phyloP scores from a whole-genome alignment of 1,139 yeast species.

The Yarrowia galli region DNA sequence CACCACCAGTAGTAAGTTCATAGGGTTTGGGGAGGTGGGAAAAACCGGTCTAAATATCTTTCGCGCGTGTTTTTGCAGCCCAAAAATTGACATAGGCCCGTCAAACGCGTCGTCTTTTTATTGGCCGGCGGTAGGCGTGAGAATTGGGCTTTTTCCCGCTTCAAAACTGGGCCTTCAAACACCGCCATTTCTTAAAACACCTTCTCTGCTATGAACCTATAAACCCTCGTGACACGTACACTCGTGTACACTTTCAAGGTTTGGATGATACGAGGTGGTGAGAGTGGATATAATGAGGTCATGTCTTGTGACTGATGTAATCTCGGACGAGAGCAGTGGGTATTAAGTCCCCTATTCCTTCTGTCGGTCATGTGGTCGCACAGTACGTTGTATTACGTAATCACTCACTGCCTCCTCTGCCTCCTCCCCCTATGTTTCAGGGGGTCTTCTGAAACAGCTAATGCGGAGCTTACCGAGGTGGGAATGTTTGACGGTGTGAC shows the following conservation, averaged over 20 bases:
- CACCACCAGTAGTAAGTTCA: not conserved
- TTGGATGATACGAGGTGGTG: not conserved
- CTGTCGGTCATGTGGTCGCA: too few species aligned
- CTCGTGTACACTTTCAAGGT: not conserved
- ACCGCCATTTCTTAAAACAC: too few species aligned
- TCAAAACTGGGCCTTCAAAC: not conserved
- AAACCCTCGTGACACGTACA: slow-evolving; percentile 26
- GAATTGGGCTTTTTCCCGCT: not conserved
- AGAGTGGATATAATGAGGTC: too few species aligned
- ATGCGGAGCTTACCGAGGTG: not conserved
- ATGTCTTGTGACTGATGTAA: too few species aligned
- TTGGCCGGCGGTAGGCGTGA: not conserved
- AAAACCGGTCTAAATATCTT: not conserved
- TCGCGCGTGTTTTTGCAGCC: not conserved
- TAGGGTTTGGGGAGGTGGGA: not conserved
- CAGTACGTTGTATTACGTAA: slow-evolving; percentile 14
- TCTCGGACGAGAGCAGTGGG: too few species aligned
- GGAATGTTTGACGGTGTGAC: not conserved
- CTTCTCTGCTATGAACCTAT: not conserved
- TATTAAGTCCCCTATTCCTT: too few species aligned
- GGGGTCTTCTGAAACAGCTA: slow-evolving; percentile 14
- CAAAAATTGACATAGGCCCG: not conserved
- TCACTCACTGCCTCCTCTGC: not conserved
- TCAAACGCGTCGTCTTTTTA: not conserved
- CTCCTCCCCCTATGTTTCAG: slow-evolving; percentile 16